These are phyloP conservation scores for Colletotrichum cordylinicola DNA, from an alignment of 2,329 filamentous ascomycete genomes.

Conservation along the genomic window DNA sequence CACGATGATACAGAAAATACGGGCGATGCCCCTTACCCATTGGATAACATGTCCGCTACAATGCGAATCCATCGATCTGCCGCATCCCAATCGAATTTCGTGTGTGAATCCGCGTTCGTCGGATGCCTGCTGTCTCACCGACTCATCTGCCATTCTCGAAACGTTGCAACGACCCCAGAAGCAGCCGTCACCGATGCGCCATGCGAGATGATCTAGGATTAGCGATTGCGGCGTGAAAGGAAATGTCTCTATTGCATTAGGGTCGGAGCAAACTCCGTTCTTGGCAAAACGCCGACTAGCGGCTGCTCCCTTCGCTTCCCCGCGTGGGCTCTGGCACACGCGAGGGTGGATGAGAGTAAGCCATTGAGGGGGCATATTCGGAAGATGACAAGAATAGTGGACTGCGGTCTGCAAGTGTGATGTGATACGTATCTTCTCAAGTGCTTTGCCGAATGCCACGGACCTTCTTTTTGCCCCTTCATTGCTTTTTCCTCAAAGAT, in stretches of 20 bases:
- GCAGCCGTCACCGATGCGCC: neutral
- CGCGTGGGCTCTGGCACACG: neutral
- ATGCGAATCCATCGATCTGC: too few relatives aligned
- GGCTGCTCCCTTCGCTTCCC: neutral
- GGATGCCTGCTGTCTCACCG: neutral
- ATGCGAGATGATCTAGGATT: neutral
- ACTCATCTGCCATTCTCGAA: neutral
- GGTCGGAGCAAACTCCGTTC: neutral
- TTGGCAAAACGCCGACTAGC: neutral
- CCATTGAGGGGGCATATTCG: neutral
- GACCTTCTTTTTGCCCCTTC: neutral
- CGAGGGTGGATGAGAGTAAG: neutral
- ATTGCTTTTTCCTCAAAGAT: neutral
- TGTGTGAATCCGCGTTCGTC: neutral
- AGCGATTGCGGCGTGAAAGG: neutral
- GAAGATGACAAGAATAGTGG: neutral
- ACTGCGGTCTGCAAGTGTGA: neutral
- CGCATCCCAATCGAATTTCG: neutral
- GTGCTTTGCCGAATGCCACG: neutral
- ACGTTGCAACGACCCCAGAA: neutral
- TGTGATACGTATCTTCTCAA: neutral
- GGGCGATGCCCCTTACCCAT: too few relatives aligned
- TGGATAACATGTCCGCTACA: too few relatives aligned
- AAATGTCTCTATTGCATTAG: neutral
- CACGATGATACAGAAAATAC: too few relatives aligned